Evolutionary conservation across 148 eudicot genomes (phyloP), one percentile per base, ranked within the genome.

Genomic region (Spergularia bocconei): DNA sequence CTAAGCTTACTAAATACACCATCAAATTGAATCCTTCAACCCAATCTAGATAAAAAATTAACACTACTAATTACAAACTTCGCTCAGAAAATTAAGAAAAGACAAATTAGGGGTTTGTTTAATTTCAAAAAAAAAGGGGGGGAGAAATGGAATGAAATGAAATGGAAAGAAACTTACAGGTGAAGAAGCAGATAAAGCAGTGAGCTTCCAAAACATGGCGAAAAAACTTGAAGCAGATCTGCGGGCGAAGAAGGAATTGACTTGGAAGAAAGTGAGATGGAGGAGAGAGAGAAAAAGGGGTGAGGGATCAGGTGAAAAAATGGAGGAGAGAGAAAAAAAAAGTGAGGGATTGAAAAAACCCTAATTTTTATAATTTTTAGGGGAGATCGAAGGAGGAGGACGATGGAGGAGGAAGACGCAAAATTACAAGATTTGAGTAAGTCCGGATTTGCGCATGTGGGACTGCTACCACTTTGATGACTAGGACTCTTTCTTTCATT

Each of bases 121-220:
- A 36, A n/a, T 65, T 29, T 19, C 54, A 61, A 38, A 63, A 48
- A 50, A 44, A 25, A 57, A 47, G 25, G 36, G 36, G 36, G 36
- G 4, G 36, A 7, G 36, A 64, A 25, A 13, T 47, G 13, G 52
- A 21, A 39, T 0, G 39, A 69, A 33, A 11, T 13, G 20, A n/a
- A 44, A 68, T 50, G 2, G 17, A 36, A 20, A 59, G 50, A 19
- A 63, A 87, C 90, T 87, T 78, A 93, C 97, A 59, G 98, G 95
- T 23, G 98, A 93, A 53, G 97, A 82, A 73, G 98, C 87, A 71
- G 98, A 93, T 15, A 91, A 80, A 65, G 92, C 66, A 39, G 89
- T 80, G 75, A 91, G 94, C 82, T 89, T 88, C 98, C 95, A 93
- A 62, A 93, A 93, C 98, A 93, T 93, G 71, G 74, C 76, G 82